Conservation (phyloP, 169 alveolate genomes). For the Toxoplasma gondii region DNA sequence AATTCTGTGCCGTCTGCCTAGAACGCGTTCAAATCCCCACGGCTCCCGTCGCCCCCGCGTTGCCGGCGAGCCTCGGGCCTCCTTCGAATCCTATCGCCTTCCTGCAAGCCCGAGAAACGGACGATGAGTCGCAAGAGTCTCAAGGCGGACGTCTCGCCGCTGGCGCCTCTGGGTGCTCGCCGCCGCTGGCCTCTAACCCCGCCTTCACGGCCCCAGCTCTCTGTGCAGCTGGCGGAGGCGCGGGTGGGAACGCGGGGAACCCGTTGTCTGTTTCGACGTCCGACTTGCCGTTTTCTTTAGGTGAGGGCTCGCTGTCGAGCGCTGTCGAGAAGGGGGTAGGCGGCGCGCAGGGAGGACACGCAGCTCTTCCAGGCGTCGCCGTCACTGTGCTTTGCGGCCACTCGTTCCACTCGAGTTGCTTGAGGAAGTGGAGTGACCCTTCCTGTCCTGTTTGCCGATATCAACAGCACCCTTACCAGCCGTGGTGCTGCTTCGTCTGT, state of each 20-base stretch:
- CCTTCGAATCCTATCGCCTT: neutral
- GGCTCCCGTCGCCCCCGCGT: neutral
- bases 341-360: neutral
- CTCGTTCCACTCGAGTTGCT: slow-evolving; percentile 71
- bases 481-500: slow-evolving; percentile 67
- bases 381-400: slow-evolving; percentile 70
- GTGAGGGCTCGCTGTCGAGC: too few relatives aligned
- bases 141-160: too few relatives aligned
- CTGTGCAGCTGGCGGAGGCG: too few relatives aligned
- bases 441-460: slow-evolving; percentile 79
- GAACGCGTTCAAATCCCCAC: slow-evolving; percentile 37
- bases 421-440: slow-evolving; percentile 73
- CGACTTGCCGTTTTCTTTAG: too few relatives aligned
- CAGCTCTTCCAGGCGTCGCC: slow-evolving; percentile 9
- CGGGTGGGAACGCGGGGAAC: too few relatives aligned
- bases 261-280: too few relatives aligned
- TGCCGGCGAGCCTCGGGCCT: neutral
- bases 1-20: slow-evolving; percentile 65
- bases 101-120: neutral
- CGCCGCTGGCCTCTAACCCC: too few relatives aligned
- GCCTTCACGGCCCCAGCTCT: too few relatives aligned
- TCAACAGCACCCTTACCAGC: slow-evolving; percentile 76
- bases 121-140: too few relatives aligned
- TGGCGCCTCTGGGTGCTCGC: too few relatives aligned
- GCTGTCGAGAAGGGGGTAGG: too few relatives aligned